Base-by-base conservation (phyloP, 192 early-diverging fungal species). In the Entomortierella lignicola region DNA sequence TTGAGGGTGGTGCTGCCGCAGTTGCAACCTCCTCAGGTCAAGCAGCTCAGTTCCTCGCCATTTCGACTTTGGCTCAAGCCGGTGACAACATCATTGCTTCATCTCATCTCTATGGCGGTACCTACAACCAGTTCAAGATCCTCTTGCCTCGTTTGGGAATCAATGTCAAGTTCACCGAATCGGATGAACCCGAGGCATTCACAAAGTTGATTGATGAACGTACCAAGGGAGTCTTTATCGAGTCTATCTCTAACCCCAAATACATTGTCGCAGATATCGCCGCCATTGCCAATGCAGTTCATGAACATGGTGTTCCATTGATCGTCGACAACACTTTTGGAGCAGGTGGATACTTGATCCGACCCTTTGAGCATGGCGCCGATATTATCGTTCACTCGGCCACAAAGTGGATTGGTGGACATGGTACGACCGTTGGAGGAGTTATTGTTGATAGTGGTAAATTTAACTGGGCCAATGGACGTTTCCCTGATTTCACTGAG, bases 251-350 rank as follows among this genome's bases (percentile, higher is more conserved):
- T 34, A 98, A 98, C 82, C 97, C 97, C 26, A 88, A 90, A 61
- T 94, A 92, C 88, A 91, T 92, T 77, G 89, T 98, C 7, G 93
- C 95, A 10, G 94, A 98, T 63, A 93, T 97, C 72, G 83, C 84
- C 56, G 92, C 87, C 20, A 91, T 98, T 57, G 90, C 96, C 26
- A 88, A 92, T 43, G 84, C 93, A 27, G 92, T 92, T 47, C 93
- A 98, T 63, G 83, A 85, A 21, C 87, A 91, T 55, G 94, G 94
- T 25, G 84, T 98, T 43, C 97, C 97, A 44, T 83, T 98, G 52
- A 86, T 98, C 59, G 97, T 98, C 27, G 97, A 98, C 86, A 98
- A 98, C 87, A 98, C 97, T 0, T 98, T 97, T 80, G 97, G 97
- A 64, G 93, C 93, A 59, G 96, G 94, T 56, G 93, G 92, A 18